Conservation (phyloP, 208 protist genomes). For the Wallacemonas sp. region DNA sequence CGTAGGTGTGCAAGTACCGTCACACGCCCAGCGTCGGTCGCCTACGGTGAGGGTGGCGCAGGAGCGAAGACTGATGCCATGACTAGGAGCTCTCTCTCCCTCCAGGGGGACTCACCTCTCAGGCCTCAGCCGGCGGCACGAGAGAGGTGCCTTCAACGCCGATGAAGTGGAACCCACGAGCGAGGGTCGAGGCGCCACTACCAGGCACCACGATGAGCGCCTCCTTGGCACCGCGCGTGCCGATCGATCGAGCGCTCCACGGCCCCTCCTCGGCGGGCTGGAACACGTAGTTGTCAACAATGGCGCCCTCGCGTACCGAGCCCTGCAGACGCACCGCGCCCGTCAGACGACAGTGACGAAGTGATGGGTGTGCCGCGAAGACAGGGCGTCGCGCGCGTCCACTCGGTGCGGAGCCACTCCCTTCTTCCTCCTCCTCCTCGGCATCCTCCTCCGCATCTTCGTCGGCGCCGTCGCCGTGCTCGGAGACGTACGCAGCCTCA, state of each 20-base stretch:
- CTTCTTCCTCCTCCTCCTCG: conserved; percentile 17
- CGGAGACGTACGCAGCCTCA: conserved; percentile 8
- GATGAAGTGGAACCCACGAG: conserved; percentile 30
- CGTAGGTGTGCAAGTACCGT: no score
- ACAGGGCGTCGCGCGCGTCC: conserved; percentile 18
- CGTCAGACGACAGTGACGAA: conserved; percentile 51
- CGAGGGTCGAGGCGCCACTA: conserved; percentile 8
- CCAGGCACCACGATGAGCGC: conserved; percentile 17
- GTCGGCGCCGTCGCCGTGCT: conserved; percentile 10
- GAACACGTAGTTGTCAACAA: conserved; percentile 79
- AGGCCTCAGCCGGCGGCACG: neutral
- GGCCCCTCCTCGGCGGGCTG: conserved; percentile 14
- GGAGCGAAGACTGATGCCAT: no score
- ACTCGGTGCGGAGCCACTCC: neutral
- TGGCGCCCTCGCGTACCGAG: conserved; percentile 50
- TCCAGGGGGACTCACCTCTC: neutral
- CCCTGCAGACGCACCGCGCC: conserved; percentile 71
- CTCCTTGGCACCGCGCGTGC: conserved; percentile 4
- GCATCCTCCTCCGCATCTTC: conserved; percentile 54
- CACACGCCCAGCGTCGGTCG: no score
- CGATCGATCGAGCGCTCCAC: neutral
- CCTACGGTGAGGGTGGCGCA: no score
- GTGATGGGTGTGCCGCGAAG: conserved; percentile 51
- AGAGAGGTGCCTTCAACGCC: conserved; percentile 27
- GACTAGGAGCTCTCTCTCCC: no score